These are phyloP conservation scores for Saturnispora silvae DNA, from an alignment of 805 yeast species.

Conservation along the genomic window DNA sequence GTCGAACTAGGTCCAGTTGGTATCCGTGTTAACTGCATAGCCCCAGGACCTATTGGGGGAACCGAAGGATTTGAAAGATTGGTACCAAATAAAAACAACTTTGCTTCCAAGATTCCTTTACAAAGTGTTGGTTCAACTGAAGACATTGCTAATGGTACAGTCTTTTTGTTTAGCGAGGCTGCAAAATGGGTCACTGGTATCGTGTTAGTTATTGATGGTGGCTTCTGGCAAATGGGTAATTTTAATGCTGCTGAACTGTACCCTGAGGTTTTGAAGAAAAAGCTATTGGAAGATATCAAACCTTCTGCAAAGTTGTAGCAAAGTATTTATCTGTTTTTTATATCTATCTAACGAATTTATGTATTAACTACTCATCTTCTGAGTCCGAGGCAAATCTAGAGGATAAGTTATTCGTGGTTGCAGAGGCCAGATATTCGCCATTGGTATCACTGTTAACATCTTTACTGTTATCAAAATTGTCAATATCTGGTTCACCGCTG, in stretches of 20 bases:
- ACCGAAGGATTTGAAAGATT: slow-evolving; percentile 81
- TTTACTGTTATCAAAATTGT: no score
- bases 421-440: no score
- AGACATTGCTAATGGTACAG: slow-evolving; percentile 85
- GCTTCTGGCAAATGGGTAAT: slow-evolving; percentile 70
- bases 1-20: slow-evolving; percentile 91
- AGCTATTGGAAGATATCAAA: slow-evolving; percentile 13
- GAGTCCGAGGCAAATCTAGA: slow-evolving; percentile 7
- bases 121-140: slow-evolving; percentile 57
- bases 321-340: neutral
- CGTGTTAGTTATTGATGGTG: slow-evolving; percentile 80
- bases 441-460: no score
- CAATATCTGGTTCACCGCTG: neutral
- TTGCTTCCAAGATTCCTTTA: slow-evolving; percentile 45
- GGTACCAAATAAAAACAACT: slow-evolving; percentile 30
- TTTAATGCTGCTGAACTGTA: slow-evolving; percentile 26
- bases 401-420: no score
- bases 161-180: slow-evolving; percentile 74
- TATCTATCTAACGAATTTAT: no score
- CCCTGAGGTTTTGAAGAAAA: slow-evolving; percentile 31
- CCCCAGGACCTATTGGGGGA: slow-evolving; percentile 83
- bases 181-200: slow-evolving; percentile 72
- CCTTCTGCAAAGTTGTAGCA: slow-evolving; percentile 18
- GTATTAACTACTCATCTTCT: neutral
- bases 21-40: slow-evolving; percentile 70